Percentiles rank a stretch among this genome's conserved stretches.
phyloP scores from a whole-genome alignment of 192 early-diverging fungal species.

The Gigaspora rosea region DNA sequence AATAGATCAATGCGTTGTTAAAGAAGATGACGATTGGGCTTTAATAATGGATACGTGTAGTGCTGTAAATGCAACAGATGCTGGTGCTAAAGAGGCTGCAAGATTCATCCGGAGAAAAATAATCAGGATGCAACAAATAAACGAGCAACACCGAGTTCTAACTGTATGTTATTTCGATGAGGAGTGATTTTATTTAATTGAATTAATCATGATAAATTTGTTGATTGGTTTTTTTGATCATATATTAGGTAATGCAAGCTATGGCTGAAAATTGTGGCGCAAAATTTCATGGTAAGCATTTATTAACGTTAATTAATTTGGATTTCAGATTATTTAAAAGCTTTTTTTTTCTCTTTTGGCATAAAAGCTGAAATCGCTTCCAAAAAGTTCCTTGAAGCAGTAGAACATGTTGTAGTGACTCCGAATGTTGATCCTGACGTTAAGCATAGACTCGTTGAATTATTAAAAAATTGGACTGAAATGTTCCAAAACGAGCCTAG shows the following conservation, averaged over 20 bases:
- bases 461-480: neutral
- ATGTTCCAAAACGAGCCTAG: slow-evolving; percentile 23
- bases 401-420: slow-evolving; percentile 5
- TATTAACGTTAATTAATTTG: neutral
- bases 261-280: slow-evolving; percentile 27
- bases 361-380: slow-evolving; percentile 15
- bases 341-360: neutral
- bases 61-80: slow-evolving; percentile 2
- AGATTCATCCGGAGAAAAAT: slow-evolving; percentile 23
- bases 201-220: neutral
- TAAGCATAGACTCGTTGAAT: neutral
- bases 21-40: slow-evolving; percentile 24
- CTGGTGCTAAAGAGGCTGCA: slow-evolving; percentile 25
- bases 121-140: neutral
- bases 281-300: slow-evolving; percentile 23
- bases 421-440: neutral
- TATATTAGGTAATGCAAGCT: slow-evolving; percentile 9
- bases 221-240: neutral
- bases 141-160: neutral
- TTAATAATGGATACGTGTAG: slow-evolving; percentile 7
- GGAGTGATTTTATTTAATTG: neutral
- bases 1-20: slow-evolving; percentile 20
- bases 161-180: slow-evolving; percentile 11
- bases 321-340: neutral
- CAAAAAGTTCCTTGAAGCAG: slow-evolving; percentile 19